These are phyloP conservation scores for Diaporthe sp. DNA, from an alignment of 2,329 filamentous ascomycete species.

Conservation along the genomic window DNA sequence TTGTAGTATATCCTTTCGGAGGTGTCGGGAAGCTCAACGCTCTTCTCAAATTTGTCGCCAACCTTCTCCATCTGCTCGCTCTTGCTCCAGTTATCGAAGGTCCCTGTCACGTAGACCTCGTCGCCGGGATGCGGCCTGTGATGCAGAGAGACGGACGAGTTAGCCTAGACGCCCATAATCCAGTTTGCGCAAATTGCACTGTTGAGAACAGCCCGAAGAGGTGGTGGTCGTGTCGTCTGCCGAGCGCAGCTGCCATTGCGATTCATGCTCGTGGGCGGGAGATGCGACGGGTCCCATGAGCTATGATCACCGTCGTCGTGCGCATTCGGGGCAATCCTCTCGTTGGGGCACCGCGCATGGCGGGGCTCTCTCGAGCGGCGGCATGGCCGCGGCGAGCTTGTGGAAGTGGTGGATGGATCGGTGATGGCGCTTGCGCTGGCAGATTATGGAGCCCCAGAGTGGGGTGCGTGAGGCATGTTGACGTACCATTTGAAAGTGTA, in stretches of 20 bases:
- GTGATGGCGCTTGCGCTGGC: constrained; percentile 32
- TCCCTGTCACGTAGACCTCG: constrained; percentile 95
- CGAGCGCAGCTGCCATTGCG: neutral
- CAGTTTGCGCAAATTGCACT: constrained; percentile 23
- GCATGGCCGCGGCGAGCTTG: constrained; percentile 25
- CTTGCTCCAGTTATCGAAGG: constrained; percentile 95
- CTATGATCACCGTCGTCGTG: constrained; percentile 17
- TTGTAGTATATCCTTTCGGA: constrained; percentile 91
- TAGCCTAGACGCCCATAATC: neutral
- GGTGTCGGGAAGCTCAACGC: constrained; percentile 77
- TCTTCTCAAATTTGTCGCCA: constrained; percentile 79
- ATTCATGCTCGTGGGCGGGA: constrained; percentile 22
- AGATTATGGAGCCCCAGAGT: constrained; percentile 32
- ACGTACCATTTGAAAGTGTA: constrained; percentile 42
- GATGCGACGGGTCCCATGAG: constrained; percentile 35
- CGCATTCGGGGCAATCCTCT: constrained; percentile 15
- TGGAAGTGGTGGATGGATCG: constrained; percentile 22
- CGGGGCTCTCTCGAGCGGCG: constrained; percentile 15
- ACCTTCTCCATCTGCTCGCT: constrained; percentile 85
- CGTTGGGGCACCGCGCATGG: constrained; percentile 11
- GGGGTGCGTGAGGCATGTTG: constrained; percentile 30
- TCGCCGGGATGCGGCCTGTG: constrained; percentile 84
- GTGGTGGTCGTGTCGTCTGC: neutral
- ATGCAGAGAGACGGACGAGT: constrained; percentile 37
- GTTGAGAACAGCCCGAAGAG: neutral